A percentile compares a stretch with the other conserved stretches of the same genome.
Evolutionary conservation across 1,284 basidiomycete species (phyloP).

Genomic region (Sporisorium iseilematis-ciliati): DNA sequence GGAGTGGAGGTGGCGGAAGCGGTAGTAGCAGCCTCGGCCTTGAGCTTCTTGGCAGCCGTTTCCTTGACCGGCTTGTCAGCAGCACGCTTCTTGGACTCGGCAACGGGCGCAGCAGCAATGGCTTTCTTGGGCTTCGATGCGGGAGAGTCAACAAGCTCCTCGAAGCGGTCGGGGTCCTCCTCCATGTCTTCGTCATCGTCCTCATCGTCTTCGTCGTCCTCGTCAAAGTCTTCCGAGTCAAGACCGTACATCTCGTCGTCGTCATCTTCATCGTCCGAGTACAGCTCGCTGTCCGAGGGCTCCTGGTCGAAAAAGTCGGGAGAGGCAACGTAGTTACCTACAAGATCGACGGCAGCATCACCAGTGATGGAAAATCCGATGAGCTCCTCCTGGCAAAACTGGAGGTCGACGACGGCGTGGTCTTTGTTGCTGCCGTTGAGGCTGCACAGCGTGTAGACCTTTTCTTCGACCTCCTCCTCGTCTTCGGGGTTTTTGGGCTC

Average conservation of each 20-base stretch:
- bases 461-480: conserved; percentile 70
- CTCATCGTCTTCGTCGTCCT: conserved; percentile 52
- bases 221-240: conserved; percentile 66
- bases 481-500: conserved; percentile 69
- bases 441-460: conserved; percentile 72
- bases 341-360: conserved; percentile 86
- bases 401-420: conserved; percentile 75
- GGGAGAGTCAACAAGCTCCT: conserved; percentile 46
- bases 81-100: conserved; percentile 76
- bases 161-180: conserved; percentile 55
- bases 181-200: conserved; percentile 59
- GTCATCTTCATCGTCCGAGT: conserved; percentile 71
- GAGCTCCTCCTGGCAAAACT: conserved; percentile 78
- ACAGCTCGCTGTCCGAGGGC: conserved; percentile 71
- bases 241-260: conserved; percentile 71
- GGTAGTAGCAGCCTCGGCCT: conserved; percentile 68
- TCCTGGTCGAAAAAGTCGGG: conserved; percentile 70
- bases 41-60: conserved; percentile 76
- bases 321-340: conserved; percentile 86
- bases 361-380: conserved; percentile 81
- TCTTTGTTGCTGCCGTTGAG: conserved; percentile 76
- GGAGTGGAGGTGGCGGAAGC: conserved; percentile 59
- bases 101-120: conserved; percentile 46
- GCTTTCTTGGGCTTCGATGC: conserved; percentile 39
- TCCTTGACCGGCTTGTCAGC: conserved; percentile 72